phyloP scores from a whole-genome alignment of 208 protist species.

The Wallacemonas sp. region DNA sequence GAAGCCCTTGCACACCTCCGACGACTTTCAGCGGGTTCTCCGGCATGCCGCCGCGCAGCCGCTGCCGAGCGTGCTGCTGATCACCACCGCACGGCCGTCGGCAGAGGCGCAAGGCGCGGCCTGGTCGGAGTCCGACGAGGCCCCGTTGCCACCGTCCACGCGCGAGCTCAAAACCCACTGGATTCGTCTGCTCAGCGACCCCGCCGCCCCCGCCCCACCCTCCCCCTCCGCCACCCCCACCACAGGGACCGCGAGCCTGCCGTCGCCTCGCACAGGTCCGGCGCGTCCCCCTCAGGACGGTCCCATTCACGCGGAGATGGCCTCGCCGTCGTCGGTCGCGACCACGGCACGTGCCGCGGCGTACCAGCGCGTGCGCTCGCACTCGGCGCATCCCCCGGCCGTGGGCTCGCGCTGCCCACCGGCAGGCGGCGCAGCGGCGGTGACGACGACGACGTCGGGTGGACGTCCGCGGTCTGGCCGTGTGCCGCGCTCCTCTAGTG shows the following conservation, averaged over 20 bases:
- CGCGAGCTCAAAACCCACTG: conserved; percentile 7
- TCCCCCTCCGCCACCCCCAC: no score
- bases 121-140: conserved; percentile 9
- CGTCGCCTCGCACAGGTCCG: no score
- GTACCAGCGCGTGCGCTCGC: conserved; percentile 9
- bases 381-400: not conserved
- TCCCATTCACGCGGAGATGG: not conserved
- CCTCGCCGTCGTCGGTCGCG: not conserved
- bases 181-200: not conserved
- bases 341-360: not conserved
- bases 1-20: conserved; percentile 1
- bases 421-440: not conserved
- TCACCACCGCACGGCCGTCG: conserved; percentile 2
- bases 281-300: not conserved
- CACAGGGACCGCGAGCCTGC: no score
- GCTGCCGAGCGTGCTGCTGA: conserved; percentile 12
- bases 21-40: conserved; percentile 3
- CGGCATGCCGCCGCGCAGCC: conserved; percentile 6
- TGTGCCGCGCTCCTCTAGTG: not conserved
- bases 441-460: no score
- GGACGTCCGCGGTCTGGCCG: not conserved
- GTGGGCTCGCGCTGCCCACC: not conserved
- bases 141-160: not conserved
- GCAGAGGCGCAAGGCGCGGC: conserved; percentile 3
- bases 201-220: no score